Evolutionary conservation across 305 asterid genomes (phyloP).

Genomic region (Solanum hybrid): DNA sequence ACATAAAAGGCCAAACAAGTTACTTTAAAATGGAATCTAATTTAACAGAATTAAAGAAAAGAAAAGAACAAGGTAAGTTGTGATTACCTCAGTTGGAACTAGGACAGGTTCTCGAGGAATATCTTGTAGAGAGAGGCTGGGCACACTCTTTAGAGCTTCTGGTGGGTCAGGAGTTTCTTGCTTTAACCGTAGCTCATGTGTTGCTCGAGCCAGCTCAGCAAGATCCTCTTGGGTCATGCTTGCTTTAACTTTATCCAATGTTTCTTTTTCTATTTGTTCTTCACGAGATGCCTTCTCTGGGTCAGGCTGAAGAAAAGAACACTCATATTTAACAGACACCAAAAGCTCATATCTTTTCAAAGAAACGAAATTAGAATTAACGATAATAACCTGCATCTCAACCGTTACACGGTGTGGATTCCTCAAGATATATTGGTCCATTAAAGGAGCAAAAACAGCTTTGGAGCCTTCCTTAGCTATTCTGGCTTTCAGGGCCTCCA

Average conservation of each 20-base stretch:
- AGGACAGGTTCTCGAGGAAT: conserved; percentile 81
- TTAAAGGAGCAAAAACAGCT: conserved; percentile 89
- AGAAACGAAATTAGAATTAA: neutral
- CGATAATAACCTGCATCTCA: conserved; percentile 79
- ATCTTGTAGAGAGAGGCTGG: conserved; percentile 80
- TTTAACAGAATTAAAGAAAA: neutral
- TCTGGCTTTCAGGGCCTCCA: conserved; percentile 80
- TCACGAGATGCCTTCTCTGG: conserved; percentile 87
- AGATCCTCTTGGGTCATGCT: conserved; percentile 93
- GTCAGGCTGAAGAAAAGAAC: conserved; percentile 64
- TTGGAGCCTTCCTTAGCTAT: conserved; percentile 86
- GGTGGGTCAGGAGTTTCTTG: conserved; percentile 99
- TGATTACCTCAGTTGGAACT: conserved; percentile 78
- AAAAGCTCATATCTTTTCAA: neutral
- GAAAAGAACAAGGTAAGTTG: neutral
- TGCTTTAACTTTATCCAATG: conserved; percentile 60
- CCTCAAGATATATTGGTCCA: conserved; percentile 65
- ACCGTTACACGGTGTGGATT: conserved; percentile 79
- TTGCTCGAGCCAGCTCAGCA: conserved; percentile 93
- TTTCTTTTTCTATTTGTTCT: conserved; percentile 73
- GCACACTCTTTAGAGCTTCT: conserved; percentile 86
- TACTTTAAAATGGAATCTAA: conserved; percentile 8
- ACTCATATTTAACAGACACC: conserved; percentile 10
- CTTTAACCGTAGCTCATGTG: conserved; percentile 75
- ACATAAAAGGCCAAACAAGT: conserved; percentile 21